phyloP scores from a whole-genome alignment of 371 early-diverging fungal genomes.

The Actinomortierella ambigua region DNA sequence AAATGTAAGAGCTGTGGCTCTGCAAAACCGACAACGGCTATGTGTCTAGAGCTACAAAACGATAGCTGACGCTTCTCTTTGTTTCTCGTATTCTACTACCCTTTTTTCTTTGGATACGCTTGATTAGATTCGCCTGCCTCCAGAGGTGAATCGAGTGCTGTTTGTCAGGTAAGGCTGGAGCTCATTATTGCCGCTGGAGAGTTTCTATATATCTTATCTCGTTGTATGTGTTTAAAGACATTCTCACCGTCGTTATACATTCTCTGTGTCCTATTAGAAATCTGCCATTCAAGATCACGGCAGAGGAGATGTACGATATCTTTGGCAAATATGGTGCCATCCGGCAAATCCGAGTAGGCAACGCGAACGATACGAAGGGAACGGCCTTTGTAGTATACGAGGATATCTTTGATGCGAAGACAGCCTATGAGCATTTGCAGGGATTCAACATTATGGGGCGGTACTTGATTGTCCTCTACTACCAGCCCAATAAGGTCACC shows the following conservation, averaged over 20 bases:
- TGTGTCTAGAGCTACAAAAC: too few relatives aligned
- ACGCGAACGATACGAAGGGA: slow-evolving; percentile 85
- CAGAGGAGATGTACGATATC: slow-evolving; percentile 95
- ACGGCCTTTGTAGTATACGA: slow-evolving; percentile 97
- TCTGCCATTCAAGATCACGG: slow-evolving; percentile 93
- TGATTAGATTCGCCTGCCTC: slow-evolving; percentile 83
- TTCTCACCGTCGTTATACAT: not conserved
- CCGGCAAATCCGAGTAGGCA: slow-evolving; percentile 93
- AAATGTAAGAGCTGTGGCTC: too few relatives aligned
- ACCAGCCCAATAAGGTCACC: slow-evolving; percentile 81
- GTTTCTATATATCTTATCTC: not conserved
- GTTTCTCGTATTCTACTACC: not conserved
- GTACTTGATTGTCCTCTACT: slow-evolving; percentile 94
- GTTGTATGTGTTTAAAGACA: not conserved
- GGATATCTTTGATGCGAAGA: slow-evolving; percentile 97
- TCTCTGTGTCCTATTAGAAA: slow-evolving; percentile 59
- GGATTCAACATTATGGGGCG: slow-evolving; percentile 96
- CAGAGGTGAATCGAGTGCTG: slow-evolving; percentile 92
- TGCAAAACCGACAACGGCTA: too few relatives aligned
- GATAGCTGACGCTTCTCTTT: not conserved
- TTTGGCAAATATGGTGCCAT: slow-evolving; percentile 98
- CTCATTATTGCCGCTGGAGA: not conserved
- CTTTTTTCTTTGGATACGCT: not conserved
- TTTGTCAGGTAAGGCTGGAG: slow-evolving; percentile 71
- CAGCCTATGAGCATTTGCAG: slow-evolving; percentile 93